A percentile compares a stretch with the other conserved stretches of the same genome.
Evolutionary conservation across 768 basidiomycete genomes (phyloP).

Genomic region (Termitomyces eurrhizus): DNA sequence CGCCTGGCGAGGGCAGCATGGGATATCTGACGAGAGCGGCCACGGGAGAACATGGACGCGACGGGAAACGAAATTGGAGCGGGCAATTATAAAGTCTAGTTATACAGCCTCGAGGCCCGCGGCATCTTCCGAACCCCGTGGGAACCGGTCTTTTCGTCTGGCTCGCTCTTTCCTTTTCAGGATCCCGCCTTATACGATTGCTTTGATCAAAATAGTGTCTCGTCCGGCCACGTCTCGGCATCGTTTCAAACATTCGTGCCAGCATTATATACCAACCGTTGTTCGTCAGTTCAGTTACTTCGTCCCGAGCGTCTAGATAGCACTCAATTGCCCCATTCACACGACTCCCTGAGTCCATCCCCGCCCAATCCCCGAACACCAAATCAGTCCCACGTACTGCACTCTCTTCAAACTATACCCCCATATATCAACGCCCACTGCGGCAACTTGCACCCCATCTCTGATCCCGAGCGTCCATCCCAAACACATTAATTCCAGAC

Average conservation of each 20-base stretch:
- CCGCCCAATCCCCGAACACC: background rate
- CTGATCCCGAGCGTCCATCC: background rate
- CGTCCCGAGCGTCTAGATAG: background rate
- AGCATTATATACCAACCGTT: background rate
- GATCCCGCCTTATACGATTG: background rate
- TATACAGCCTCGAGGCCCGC: slow-evolving; percentile 18
- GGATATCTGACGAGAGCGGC: slow-evolving; percentile 32
- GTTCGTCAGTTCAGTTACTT: background rate
- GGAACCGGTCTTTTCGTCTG: background rate
- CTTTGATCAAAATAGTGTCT: background rate
- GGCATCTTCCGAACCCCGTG: background rate
- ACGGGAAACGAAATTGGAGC: slow-evolving; percentile 5
- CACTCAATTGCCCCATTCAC: background rate
- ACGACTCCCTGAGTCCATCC: no score
- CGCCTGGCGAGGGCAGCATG: slow-evolving; percentile 38
- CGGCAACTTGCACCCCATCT: background rate
- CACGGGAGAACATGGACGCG: slow-evolving; percentile 15
- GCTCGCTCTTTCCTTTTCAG: background rate
- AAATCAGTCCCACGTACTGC: background rate
- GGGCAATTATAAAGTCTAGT: slow-evolving; percentile 12
- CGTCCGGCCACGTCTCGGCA: background rate
- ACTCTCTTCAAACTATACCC: background rate
- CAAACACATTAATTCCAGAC: background rate
- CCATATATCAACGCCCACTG: background rate
- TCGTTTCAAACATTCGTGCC: background rate